These are phyloP conservation scores for Phytophthora citrophthora DNA, from an alignment of 352 stramenopile species.

Conservation along the genomic window DNA sequence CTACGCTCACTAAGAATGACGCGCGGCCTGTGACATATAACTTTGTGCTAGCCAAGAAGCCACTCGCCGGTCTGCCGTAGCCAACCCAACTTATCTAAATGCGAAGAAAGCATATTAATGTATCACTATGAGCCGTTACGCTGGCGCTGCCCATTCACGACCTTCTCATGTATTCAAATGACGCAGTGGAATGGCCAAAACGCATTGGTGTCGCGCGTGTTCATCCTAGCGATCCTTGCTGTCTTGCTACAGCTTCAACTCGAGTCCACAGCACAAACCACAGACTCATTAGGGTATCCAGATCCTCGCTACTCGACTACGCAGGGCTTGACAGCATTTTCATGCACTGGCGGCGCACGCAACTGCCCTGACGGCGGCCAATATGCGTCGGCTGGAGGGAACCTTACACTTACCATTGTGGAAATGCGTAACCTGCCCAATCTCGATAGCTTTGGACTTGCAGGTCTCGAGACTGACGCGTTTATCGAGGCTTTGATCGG, in stretches of 20 bases:
- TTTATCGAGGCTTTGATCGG: constrained; percentile 81
- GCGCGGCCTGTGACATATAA: constrained; percentile 27
- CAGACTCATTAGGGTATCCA: constrained; percentile 58
- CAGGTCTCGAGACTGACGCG: constrained; percentile 73
- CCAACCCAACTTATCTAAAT: constrained; percentile 25
- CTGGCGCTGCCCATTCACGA: constrained; percentile 1
- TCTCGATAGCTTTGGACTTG: constrained; percentile 77
- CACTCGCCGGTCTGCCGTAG: constrained; percentile 15
- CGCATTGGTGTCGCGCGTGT: constrained; percentile 5
- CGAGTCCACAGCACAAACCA: constrained; percentile 50
- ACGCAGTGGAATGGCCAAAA: constrained; percentile 25
- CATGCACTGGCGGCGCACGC: constrained; percentile 62
- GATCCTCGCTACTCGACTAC: constrained; percentile 69
- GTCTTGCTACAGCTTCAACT: constrained; percentile 13
- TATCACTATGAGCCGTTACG: constrained; percentile 22
- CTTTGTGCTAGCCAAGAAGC: constrained; percentile 38
- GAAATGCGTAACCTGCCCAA: constrained; percentile 87
- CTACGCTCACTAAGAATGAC: constrained; percentile 14
- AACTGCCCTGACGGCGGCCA: constrained; percentile 79
- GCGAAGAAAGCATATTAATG: constrained; percentile 30
- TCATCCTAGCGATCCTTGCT: not conserved
- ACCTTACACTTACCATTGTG: constrained; percentile 86
- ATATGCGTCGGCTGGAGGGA: constrained; percentile 81
- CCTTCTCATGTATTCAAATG: constrained; percentile 31
- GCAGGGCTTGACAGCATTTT: constrained; percentile 64